These are phyloP conservation scores for Hemileccinum rubropunctum DNA, from an alignment of 768 basidiomycete genomes.

Conservation along the genomic window DNA sequence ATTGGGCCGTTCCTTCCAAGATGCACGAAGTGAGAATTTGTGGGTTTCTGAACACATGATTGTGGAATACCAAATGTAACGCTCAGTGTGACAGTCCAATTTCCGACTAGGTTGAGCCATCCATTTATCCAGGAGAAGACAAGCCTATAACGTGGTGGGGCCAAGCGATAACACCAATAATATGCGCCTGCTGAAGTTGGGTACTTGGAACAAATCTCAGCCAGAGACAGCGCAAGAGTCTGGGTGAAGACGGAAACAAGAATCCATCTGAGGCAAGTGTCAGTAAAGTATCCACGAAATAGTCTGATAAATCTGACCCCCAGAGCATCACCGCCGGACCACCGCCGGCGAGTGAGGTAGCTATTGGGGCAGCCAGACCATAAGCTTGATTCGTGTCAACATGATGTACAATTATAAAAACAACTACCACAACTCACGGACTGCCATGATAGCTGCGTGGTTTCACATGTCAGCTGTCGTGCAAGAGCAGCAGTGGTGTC, in stretches of 20 bases:
- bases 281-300: neutral
- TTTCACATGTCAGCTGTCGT: slow-evolving; percentile 1
- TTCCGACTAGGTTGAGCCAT: slow-evolving; percentile 66
- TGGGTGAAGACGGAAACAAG: slow-evolving; percentile 48
- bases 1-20: slow-evolving; percentile 51
- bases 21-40: neutral
- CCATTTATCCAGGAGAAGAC: slow-evolving; percentile 64
- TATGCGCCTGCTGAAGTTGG: slow-evolving; percentile 62
- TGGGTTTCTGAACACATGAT: neutral
- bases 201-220: slow-evolving; percentile 58
- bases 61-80: slow-evolving; percentile 50
- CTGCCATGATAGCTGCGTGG: slow-evolving; percentile 53
- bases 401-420: neutral
- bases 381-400: slow-evolving; percentile 40
- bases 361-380: slow-evolving; percentile 54
- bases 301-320: slow-evolving; percentile 38
- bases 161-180: slow-evolving; percentile 65
- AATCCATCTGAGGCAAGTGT: slow-evolving; percentile 40
- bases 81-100: slow-evolving; percentile 66
- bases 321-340: slow-evolving; percentile 58
- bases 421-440: slow-evolving; percentile 43
- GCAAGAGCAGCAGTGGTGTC: neutral
- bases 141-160: slow-evolving; percentile 48
- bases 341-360: slow-evolving; percentile 52
- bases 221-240: slow-evolving; percentile 51